phyloP scores from a whole-genome alignment of 495 filamentous ascomycete genomes.

The Letharia columbiana region DNA sequence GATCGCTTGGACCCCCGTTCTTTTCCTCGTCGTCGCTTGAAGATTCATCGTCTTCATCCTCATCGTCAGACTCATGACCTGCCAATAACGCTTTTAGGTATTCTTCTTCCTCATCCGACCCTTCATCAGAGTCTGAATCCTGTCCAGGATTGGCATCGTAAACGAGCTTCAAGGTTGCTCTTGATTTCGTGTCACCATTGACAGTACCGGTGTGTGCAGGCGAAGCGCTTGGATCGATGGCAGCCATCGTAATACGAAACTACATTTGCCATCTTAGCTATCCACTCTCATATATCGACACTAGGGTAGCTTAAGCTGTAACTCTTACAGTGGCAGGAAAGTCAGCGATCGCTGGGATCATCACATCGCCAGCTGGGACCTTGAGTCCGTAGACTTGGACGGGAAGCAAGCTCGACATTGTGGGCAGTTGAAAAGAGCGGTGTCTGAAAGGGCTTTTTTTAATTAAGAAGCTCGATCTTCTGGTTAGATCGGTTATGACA shows the following conservation, averaged over 20 bases:
- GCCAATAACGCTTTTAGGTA: slow-evolving; percentile 44
- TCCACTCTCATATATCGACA: background rate
- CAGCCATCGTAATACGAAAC: slow-evolving; percentile 98
- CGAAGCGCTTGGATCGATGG: slow-evolving; percentile 78
- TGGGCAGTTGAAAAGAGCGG: slow-evolving; percentile 12
- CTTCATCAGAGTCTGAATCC: slow-evolving; percentile 47
- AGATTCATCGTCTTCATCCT: slow-evolving; percentile 54
- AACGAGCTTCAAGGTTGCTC: slow-evolving; percentile 84
- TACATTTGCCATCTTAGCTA: slow-evolving; percentile 30
- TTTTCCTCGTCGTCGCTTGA: slow-evolving; percentile 60
- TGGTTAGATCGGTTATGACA: no score
- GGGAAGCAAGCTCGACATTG: slow-evolving; percentile 54
- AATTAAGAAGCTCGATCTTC: background rate
- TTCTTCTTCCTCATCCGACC: slow-evolving; percentile 56
- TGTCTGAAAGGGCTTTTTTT: background rate
- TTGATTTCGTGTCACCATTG: slow-evolving; percentile 51
- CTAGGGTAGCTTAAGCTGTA: slow-evolving; percentile 4
- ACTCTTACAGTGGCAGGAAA: slow-evolving; percentile 73
- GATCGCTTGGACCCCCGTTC: slow-evolving; percentile 85
- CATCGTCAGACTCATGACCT: slow-evolving; percentile 36
- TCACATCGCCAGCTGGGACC: slow-evolving; percentile 68
- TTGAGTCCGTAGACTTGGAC: slow-evolving; percentile 84
- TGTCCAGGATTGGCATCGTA: slow-evolving; percentile 52
- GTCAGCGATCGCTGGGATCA: slow-evolving; percentile 65
- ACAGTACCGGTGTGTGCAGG: slow-evolving; percentile 56